Conservation (phyloP, 441 rosid species). For the Arabidopsis lyrata region DNA sequence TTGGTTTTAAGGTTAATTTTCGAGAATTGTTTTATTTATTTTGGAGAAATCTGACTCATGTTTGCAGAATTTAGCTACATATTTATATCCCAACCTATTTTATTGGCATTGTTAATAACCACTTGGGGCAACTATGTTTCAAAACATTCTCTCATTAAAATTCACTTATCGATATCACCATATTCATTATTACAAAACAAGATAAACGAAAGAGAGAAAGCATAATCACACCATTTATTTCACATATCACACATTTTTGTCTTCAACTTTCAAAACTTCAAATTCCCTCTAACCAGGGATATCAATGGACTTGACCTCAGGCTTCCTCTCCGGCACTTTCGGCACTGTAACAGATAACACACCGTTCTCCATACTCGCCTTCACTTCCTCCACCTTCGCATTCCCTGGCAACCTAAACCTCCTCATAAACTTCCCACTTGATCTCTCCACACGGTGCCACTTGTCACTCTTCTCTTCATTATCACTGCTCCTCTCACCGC, state of each 20-base stretch:
- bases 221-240: background rate
- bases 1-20: no score
- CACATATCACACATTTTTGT: background rate
- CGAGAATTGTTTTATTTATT: no score
- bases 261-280: background rate
- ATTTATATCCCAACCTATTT: no score
- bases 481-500: slow-evolving; percentile 57
- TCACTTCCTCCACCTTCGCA: slow-evolving; percentile 50
- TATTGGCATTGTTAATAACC: no score
- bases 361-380: slow-evolving; percentile 60
- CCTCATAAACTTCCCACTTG: slow-evolving; percentile 55
- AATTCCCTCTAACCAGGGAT: slow-evolving; percentile 38
- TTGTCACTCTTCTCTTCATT: slow-evolving; percentile 56
- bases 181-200: no score
- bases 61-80: no score
- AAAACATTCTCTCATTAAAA: no score
- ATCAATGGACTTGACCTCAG: slow-evolving; percentile 54
- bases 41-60: no score
- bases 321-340: slow-evolving; percentile 48
- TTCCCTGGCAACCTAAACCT: slow-evolving; percentile 63
- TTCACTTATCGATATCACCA: no score
- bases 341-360: slow-evolving; percentile 54
- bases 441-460: slow-evolving; percentile 60
- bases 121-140: no score
- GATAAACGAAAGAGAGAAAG: no score